phyloP scores from a whole-genome alignment of 75 land plant species.

The Pinus tabuliformis region DNA sequence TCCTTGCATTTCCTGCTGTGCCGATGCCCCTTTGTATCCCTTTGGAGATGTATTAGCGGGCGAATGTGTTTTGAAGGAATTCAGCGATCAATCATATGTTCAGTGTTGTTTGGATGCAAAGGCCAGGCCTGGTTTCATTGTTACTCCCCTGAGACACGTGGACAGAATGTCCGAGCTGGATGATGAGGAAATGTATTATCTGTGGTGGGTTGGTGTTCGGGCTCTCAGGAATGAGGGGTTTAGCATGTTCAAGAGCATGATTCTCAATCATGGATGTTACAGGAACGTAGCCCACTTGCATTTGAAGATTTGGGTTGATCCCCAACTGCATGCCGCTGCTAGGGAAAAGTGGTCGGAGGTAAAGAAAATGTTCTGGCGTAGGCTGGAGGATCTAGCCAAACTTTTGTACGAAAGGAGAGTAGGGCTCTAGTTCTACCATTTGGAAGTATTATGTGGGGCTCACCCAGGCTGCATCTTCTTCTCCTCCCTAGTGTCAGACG shows the following conservation, averaged over 20 bases:
- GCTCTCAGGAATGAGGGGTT: conserved; percentile 12
- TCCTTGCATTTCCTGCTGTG: conserved; percentile 23
- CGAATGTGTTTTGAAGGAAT: conserved; percentile 22
- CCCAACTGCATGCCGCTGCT: neutral
- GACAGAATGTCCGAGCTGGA: conserved; percentile 30
- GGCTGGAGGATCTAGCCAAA: conserved; percentile 7
- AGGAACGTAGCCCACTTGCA: conserved; percentile 26
- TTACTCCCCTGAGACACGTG: conserved; percentile 28
- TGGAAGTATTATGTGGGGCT: too few relatives aligned
- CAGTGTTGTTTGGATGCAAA: conserved; percentile 27
- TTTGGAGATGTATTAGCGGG: conserved; percentile 7
- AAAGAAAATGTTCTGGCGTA: conserved; percentile 9
- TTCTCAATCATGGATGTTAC: conserved; percentile 30
- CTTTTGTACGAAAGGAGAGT: neutral
- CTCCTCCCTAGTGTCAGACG: too few relatives aligned
- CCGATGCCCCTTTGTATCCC: conserved; percentile 18
- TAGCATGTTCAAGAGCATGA: conserved; percentile 15
- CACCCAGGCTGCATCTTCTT: too few relatives aligned
- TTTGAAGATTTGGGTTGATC: conserved; percentile 33
- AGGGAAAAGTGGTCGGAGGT: neutral
- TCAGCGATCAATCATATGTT: conserved; percentile 17
- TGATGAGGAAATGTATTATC: conserved; percentile 23
- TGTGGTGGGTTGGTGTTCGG: conserved; percentile 25
- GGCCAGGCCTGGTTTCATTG: conserved; percentile 28
- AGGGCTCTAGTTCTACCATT: too few relatives aligned